Evolutionary conservation across 352 stramenopile species (phyloP).

Genomic region (Pythium biforme): DNA sequence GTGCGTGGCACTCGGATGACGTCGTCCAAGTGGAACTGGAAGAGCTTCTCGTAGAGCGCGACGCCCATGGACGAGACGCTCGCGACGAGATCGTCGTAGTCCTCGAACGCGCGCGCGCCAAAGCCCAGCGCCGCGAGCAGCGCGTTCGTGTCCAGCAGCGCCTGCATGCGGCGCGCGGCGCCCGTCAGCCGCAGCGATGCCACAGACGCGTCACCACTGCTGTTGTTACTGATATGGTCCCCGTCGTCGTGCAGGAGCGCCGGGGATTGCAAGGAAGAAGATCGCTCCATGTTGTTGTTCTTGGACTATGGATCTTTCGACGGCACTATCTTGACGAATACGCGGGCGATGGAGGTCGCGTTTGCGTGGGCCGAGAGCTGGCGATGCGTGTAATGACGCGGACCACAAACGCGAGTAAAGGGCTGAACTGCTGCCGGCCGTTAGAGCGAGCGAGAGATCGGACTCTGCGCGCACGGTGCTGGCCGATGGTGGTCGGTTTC

Average conservation of each 20-base stretch:
- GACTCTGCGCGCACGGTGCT: too few species aligned
- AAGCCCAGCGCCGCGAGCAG: constrained; percentile 80
- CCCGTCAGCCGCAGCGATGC: constrained; percentile 3
- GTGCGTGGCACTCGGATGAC: constrained; percentile 63
- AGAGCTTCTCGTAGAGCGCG: constrained; percentile 90
- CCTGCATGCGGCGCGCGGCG: constrained; percentile 19
- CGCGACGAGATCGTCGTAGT: constrained; percentile 74
- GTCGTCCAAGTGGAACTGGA: constrained; percentile 76
- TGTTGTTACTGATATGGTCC: too few species aligned
- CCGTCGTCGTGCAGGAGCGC: too few species aligned
- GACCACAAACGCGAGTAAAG: too few species aligned
- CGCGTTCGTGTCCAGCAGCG: constrained; percentile 63
- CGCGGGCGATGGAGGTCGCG: not conserved
- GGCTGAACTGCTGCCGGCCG: too few species aligned
- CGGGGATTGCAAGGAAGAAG: not conserved
- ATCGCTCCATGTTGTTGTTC: not conserved
- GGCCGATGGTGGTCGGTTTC: too few species aligned
- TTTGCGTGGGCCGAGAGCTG: not conserved
- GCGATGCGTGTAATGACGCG: not conserved
- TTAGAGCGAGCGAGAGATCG: too few species aligned
- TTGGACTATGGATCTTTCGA: not conserved
- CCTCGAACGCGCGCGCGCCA: constrained; percentile 72
- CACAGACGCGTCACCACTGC: too few species aligned
- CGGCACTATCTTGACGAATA: not conserved
- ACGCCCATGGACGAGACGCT: constrained; percentile 91